Evolutionary conservation across 2,329 filamentous ascomycete species (phyloP), one percentile per base, ranked within the genome.

Genomic region (Phialophora chinensis): DNA sequence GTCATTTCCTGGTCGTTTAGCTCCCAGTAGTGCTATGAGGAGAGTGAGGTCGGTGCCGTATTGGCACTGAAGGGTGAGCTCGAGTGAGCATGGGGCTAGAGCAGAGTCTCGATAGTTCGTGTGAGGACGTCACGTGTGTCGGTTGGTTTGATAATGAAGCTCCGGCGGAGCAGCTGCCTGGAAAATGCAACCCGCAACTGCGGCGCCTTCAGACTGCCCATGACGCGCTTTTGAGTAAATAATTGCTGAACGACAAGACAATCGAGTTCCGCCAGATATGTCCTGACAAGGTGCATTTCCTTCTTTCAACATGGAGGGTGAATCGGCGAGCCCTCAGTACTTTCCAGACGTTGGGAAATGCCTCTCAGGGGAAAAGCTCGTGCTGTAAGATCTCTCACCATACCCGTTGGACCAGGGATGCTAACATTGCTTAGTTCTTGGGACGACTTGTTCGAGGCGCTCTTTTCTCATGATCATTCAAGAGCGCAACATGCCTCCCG

Each of bases 341-440:
- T 54, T 70, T 42, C 68, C 68, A 4, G 63, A 70, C 23, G 23
- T 68, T 33, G 63, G 53, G 5, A 70, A 66, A 90, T 69, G 63
- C 53, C 65, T 71, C 33, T 56, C 61, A 10, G 69, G 69, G 47
- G 68, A 71, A 33, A 23, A 65, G 14, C 56, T 70, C 20, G 60
- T 71, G 42, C 67, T 62, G 69, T 69, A 56, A 17, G 62, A 31
- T 31, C 23, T 23, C 57, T 44, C 17, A 49, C 23, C 56, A 42
- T 7, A 29, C 17, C 8, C 17, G 17, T 44, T n/a, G 17, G 38
- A 35, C 25, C 3, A 17, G 33, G 17, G 17, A 47, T 59, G 47
- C 66, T 70, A 64, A 70, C 57, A 33, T 35, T 7, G 55, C 27
- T 27, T 49, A 71, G 69, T 56, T 69, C 69, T 31, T 71, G 69